Percentiles rank a stretch among this genome's conserved stretches.
These are phyloP conservation scores for Mycosphaerelloides madeirae DNA, from an alignment of 2,329 filamentous ascomycete genomes.

Conservation along the genomic window DNA sequence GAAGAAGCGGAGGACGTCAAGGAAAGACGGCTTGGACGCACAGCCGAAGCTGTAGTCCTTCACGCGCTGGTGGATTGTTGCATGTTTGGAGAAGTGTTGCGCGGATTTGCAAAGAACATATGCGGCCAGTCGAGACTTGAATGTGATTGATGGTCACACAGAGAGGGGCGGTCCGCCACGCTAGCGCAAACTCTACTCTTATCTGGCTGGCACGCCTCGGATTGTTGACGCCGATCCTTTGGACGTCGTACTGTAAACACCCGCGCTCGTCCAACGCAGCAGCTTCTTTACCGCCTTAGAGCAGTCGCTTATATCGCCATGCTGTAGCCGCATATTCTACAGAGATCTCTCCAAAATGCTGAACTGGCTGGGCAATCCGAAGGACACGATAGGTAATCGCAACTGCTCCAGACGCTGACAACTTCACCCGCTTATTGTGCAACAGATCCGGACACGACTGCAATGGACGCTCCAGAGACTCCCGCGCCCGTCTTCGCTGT, in stretches of 20 bases:
- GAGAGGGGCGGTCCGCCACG: no score
- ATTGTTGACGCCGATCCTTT: not conserved
- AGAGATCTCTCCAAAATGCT: conserved; percentile 20
- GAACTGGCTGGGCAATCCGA: conserved; percentile 32
- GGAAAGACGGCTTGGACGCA: conserved; percentile 30
- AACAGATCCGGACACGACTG: conserved; percentile 35
- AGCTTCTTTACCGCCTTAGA: not conserved
- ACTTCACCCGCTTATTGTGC: no score
- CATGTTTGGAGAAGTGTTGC: conserved; percentile 5
- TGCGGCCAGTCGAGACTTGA: no score
- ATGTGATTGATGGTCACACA: no score
- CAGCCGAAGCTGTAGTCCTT: conserved; percentile 45
- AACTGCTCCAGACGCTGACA: not conserved
- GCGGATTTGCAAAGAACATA: no score
- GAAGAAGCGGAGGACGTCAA: conserved; percentile 8
- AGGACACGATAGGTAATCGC: conserved; percentile 17
- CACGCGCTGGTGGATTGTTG: conserved; percentile 16
- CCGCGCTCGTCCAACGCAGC: not conserved
- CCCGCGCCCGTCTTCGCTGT: conserved; percentile 63
- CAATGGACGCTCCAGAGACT: conserved; percentile 56
- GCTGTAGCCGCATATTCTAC: conserved; percentile 5
- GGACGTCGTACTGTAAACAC: no score
- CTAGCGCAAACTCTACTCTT: no score
- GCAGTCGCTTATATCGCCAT: conserved; percentile 3
- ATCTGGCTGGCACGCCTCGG: not conserved